Conservation (phyloP, 176 grass and related monocot species). For the Rhynchospora tenuis region DNA sequence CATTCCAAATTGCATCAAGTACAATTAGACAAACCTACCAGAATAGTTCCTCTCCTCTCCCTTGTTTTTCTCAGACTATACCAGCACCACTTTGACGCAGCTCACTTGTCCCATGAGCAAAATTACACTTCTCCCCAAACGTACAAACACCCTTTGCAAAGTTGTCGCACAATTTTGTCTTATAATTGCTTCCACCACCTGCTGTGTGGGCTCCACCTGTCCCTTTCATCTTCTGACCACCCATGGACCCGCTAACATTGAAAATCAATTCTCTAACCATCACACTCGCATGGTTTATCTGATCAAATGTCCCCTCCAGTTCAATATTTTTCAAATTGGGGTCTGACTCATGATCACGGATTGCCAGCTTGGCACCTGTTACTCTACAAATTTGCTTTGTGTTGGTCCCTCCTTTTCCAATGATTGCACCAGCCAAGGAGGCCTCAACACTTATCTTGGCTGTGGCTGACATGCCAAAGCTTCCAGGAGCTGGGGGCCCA, state of each 20-base stretch:
- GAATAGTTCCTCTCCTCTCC: conserved; percentile 10
- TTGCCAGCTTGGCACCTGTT: conserved; percentile 57
- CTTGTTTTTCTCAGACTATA: conserved; percentile 21
- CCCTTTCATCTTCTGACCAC: background rate
- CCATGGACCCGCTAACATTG: conserved; percentile 30
- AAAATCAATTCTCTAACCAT: conserved; percentile 77
- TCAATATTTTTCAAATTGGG: conserved; percentile 72
- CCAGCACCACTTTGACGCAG: conserved; percentile 36
- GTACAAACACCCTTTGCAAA: conserved; percentile 60
- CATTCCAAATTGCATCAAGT: conserved; percentile 7
- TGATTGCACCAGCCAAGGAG: conserved; percentile 64
- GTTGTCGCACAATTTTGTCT: conserved; percentile 80
- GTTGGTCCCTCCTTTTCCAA: conserved; percentile 67
- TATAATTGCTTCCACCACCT: conserved; percentile 50
- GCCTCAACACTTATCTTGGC: conserved; percentile 77
- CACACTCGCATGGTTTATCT: conserved; percentile 69
- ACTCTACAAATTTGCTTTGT: conserved; percentile 74
- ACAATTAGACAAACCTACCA: conserved; percentile 14
- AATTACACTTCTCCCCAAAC: conserved; percentile 69
- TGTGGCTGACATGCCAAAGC: conserved; percentile 67
- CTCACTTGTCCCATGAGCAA: conserved; percentile 63
- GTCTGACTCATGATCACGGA: conserved; percentile 68
- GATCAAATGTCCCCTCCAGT: conserved; percentile 83
- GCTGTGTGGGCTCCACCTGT: conserved; percentile 13
- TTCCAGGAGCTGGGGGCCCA: conserved; percentile 36